These are phyloP conservation scores for Microsporum canis DNA, from an alignment of 2,329 filamentous ascomycete genomes.

Conservation along the genomic window DNA sequence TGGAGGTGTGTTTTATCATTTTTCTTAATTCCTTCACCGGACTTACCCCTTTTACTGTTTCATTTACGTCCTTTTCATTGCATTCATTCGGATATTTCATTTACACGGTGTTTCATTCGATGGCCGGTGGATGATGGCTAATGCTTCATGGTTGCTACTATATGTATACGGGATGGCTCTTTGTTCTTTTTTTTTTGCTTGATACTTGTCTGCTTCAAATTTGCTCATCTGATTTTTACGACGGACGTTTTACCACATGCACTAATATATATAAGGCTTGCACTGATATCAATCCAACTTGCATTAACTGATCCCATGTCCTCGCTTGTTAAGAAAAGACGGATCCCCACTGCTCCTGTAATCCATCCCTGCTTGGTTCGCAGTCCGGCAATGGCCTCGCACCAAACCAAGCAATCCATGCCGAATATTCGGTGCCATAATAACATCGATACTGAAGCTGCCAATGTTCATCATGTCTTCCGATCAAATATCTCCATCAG, in stretches of 20 bases:
- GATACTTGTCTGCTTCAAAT: neutral
- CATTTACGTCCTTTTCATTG: neutral
- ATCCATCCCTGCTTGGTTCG: neutral
- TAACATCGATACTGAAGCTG: neutral
- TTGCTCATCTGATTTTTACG: neutral
- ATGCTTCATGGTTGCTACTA: neutral
- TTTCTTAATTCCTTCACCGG: slow-evolving; percentile 6
- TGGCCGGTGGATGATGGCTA: neutral
- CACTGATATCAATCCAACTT: neutral
- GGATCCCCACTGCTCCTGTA: neutral
- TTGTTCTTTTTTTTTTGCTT: neutral
- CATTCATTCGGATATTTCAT: neutral
- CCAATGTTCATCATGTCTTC: neutral
- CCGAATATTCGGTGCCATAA: neutral
- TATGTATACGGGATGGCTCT: neutral
- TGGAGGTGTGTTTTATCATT: slow-evolving; percentile 2
- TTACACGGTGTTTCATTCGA: neutral
- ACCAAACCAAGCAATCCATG: neutral
- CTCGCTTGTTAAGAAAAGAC: neutral
- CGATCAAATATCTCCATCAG: neutral
- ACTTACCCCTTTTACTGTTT: neutral
- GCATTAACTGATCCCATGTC: neutral
- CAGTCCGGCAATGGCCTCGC: neutral
- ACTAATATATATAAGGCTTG: neutral
- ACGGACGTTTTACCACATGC: neutral